Percentiles rank a stretch among this genome's conserved stretches.
Evolutionary conservation across 2,329 filamentous ascomycete genomes (phyloP).

Genomic region (Arthroderma sp.): DNA sequence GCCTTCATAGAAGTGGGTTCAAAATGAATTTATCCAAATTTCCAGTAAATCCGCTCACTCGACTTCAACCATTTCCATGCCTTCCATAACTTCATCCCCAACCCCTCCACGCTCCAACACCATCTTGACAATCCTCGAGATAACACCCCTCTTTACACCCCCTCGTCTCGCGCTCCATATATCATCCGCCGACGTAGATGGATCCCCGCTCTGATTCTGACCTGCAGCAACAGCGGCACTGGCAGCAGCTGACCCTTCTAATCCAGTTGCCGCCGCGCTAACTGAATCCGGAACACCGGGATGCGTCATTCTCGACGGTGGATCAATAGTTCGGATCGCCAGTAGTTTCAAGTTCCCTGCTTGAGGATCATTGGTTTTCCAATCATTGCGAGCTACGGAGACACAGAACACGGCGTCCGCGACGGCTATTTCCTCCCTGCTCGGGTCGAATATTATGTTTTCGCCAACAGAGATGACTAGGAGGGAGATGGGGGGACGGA

Average conservation of each 20-base stretch:
- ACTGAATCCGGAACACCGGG: slow-evolving; percentile 54
- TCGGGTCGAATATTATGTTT: slow-evolving; percentile 90
- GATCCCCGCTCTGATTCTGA: slow-evolving; percentile 30
- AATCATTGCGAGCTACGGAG: slow-evolving; percentile 47
- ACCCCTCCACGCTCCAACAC: slow-evolving; percentile 67
- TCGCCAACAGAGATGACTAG: slow-evolving; percentile 75
- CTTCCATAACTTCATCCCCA: slow-evolving; percentile 73
- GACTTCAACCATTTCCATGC: slow-evolving; percentile 56
- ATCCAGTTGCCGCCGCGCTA: slow-evolving; percentile 41
- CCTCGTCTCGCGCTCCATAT: slow-evolving; percentile 81
- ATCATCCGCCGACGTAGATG: slow-evolving; percentile 44
- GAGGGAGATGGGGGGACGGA: slow-evolving; percentile 72
- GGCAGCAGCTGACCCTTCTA: slow-evolving; percentile 11
- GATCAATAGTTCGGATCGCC: slow-evolving; percentile 60
- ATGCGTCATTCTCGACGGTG: slow-evolving; percentile 58
- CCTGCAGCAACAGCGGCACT: slow-evolving; percentile 22
- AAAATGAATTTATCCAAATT: not conserved
- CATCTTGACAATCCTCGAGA: slow-evolving; percentile 62
- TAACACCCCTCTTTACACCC: slow-evolving; percentile 60
- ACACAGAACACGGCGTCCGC: slow-evolving; percentile 81
- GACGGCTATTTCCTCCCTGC: slow-evolving; percentile 80
- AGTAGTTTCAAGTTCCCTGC: slow-evolving; percentile 41
- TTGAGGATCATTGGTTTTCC: slow-evolving; percentile 29
- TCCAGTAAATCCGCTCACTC: slow-evolving; percentile 26
- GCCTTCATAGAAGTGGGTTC: too few species aligned